Conservation (phyloP, 805 yeast genomes). For the Suhomyces emberorum region DNA sequence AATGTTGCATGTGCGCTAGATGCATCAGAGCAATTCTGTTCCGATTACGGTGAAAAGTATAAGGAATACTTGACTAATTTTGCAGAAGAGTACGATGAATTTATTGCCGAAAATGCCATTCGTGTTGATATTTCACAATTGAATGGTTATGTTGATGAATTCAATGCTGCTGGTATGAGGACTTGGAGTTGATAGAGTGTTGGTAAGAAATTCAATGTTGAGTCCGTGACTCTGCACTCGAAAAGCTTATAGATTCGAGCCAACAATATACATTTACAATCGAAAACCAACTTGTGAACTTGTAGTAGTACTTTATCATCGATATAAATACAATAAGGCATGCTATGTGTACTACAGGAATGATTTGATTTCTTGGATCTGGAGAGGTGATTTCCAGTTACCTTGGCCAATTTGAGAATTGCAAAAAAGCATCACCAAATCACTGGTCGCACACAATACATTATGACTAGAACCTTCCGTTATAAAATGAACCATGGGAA, state of each 20-base stretch:
- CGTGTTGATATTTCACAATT: background rate
- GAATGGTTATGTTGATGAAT: constrained; percentile 1
- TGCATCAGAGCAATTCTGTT: constrained; percentile 12
- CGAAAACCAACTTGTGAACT: background rate
- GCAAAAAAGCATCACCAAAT: constrained; percentile 19
- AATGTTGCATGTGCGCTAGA: constrained; percentile 14
- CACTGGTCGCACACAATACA: constrained; percentile 21
- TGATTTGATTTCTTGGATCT: no score
- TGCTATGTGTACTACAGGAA: no score
- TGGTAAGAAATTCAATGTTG: background rate
- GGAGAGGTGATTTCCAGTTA: constrained; percentile 14
- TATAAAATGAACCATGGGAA: constrained; percentile 9
- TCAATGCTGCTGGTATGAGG: constrained; percentile 1
- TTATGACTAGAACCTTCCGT: constrained; percentile 10
- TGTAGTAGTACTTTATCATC: no score
- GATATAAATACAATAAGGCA: no score
- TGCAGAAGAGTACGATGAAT: constrained; percentile 4
- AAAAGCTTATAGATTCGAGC: no score
- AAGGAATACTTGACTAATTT: constrained; percentile 2
- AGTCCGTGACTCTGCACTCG: no score
- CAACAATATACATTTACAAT: no score
- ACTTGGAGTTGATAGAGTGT: no score
- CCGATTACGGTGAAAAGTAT: constrained; percentile 8
- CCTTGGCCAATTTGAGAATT: constrained; percentile 9
- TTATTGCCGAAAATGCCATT: constrained; percentile 2